These are phyloP conservation scores for Echium plantagineum DNA, from an alignment of 257 asterid species.

Conservation along the genomic window DNA sequence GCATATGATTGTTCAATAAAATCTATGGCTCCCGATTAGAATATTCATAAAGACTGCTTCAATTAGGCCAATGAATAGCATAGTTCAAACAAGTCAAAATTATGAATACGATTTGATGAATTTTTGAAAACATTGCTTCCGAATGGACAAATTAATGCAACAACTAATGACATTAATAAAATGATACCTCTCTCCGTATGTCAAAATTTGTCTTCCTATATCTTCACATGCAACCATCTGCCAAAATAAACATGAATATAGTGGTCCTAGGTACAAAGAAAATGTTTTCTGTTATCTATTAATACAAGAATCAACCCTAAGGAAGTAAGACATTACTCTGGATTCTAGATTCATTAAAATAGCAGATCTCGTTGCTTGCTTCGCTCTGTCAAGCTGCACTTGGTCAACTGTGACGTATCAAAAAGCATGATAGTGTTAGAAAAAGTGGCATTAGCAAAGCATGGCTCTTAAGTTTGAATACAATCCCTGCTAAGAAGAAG, in stretches of 20 bases:
- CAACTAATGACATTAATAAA: not conserved
- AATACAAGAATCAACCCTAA: conserved; percentile 5
- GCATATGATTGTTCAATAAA: too few species aligned
- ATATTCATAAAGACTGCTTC: too few species aligned
- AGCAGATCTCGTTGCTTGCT: conserved; percentile 75
- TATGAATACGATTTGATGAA: too few species aligned
- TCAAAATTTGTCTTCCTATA: conserved; percentile 68
- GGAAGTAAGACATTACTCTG: conserved; percentile 37
- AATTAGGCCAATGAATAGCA: too few species aligned
- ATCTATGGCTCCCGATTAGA: too few species aligned
- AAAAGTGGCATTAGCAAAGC: too few species aligned
- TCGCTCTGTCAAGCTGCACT: conserved; percentile 77
- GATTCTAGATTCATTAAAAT: conserved; percentile 96
- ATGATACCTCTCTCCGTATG: conserved; percentile 60
- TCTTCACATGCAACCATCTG: conserved; percentile 81
- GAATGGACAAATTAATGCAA: too few species aligned
- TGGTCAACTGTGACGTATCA: conserved; percentile 36
- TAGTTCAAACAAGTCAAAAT: too few species aligned
- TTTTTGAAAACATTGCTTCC: too few species aligned
- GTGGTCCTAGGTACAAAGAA: not conserved
- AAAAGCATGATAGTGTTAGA: too few species aligned
- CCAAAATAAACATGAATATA: conserved; percentile 9
- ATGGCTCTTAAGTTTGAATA: too few species aligned
- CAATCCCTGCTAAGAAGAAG: too few species aligned
- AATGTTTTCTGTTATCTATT: not conserved